phyloP scores from a whole-genome alignment of 2,329 filamentous ascomycete species.

The Colletotrichum euphorbiae region DNA sequence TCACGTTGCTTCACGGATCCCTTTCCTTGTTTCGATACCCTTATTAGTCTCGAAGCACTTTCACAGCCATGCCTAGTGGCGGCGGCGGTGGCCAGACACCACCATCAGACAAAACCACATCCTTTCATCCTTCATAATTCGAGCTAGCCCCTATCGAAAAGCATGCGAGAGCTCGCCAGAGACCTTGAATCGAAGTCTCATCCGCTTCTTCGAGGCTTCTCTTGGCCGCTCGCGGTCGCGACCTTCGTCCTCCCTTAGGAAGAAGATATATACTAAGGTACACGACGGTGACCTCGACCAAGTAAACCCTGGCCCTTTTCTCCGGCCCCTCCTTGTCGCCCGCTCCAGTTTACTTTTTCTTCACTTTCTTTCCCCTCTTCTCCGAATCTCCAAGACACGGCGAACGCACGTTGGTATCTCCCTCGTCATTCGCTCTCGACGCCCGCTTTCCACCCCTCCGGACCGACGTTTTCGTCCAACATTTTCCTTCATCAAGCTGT shows the following conservation, averaged over 20 bases:
- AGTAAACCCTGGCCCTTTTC: conserved; percentile 36
- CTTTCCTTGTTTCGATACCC: conserved; percentile 22
- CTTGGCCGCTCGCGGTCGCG: conserved; percentile 27
- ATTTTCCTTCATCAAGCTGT: conserved; percentile 20
- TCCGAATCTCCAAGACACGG: conserved; percentile 6
- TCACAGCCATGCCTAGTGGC: conserved; percentile 7
- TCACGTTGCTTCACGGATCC: conserved; percentile 1
- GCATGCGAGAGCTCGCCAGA: conserved; percentile 6
- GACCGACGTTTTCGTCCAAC: conserved; percentile 36
- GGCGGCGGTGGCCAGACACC: conserved; percentile 6
- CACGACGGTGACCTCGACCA: conserved; percentile 18
- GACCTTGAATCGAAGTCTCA: conserved; percentile 22
- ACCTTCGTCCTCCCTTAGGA: not conserved
- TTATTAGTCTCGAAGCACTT: conserved; percentile 5
- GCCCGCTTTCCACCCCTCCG: conserved; percentile 19
- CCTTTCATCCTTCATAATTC: conserved; percentile 26
- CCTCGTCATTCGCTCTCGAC: conserved; percentile 17
- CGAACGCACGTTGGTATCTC: not conserved
- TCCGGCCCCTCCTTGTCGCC: conserved; percentile 31
- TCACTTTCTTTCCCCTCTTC: conserved; percentile 2
- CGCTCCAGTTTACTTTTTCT: conserved; percentile 22
- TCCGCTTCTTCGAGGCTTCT: conserved; percentile 23
- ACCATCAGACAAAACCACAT: conserved; percentile 24
- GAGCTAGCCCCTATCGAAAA: conserved; percentile 18
- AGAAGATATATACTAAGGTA: not conserved